Base-by-base conservation (phyloP, 352 stramenopile genomes). In the Globisporangium irregulare region DNA sequence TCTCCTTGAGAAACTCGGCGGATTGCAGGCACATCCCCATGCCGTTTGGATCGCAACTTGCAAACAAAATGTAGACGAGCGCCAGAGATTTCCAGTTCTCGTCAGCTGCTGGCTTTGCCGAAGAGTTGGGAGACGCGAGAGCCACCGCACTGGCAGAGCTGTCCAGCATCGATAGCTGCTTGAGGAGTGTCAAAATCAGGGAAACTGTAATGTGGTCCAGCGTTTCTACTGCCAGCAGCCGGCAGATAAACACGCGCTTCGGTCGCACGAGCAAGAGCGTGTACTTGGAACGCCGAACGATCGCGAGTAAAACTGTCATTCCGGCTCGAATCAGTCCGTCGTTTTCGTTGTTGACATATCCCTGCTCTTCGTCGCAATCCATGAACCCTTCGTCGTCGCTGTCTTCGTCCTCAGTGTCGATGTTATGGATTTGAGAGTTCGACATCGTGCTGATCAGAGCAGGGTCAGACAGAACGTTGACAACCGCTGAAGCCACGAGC, bases 1-100 rank as follows among this genome's bases (percentile, higher is more conserved):
- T 81, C 48, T 91, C 82, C 32, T 88, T 86, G 4, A 95, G 71
- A 69, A 95, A 95, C 64, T 90, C 81, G 38, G 87, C 84, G 10
- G 81, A 77, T 34, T 81, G 77, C 18, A 84, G 62, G 43, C 81
- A 90, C 84, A 95, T 94, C 1, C 87, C 84, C 72, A 80, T 85
- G 2, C 87, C 86, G 53, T 89, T 91, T 20, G 86, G 84, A 68
- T 95, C 84, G 70, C 84, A 93, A 24, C 81, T 91, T 25, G 87
- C 84, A 24, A 92, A 72, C 2, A 94, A 63, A 34, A 91, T 69
- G 66, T 90, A 90, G 8, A 93, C 84, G 6, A 93, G 60, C 38
- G 86, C 82, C 0, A 91, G 69, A 1, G 77, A 86, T 60, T 85
- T 92, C 84, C 86, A 95, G 73, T 91, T 87, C 6, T 68, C 74